Conservation (phyloP, 768 basidiomycete species). For the Mycena kentingensis region DNA sequence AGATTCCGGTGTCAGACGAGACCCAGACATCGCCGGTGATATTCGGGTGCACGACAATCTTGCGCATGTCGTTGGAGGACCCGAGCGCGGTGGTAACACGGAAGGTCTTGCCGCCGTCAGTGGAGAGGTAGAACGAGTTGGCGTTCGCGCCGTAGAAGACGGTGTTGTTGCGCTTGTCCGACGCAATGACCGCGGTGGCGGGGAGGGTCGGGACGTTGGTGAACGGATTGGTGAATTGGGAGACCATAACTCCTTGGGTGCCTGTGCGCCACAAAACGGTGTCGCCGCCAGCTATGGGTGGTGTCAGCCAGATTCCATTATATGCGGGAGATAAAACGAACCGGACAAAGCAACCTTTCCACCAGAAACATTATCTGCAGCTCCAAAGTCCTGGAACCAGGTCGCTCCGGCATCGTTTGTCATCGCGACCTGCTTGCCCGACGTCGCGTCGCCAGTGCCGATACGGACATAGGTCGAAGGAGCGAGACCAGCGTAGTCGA, state of each 20-base stretch:
- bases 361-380: slow-evolving; percentile 48
- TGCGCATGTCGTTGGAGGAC: slow-evolving; percentile 48
- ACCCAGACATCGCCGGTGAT: slow-evolving; percentile 67
- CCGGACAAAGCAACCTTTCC: slow-evolving; percentile 22
- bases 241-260: slow-evolving; percentile 52
- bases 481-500: slow-evolving; percentile 46
- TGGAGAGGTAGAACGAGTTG: slow-evolving; percentile 60
- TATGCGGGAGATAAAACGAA: not conserved
- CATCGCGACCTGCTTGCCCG: slow-evolving; percentile 57
- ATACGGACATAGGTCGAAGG: slow-evolving; percentile 43
- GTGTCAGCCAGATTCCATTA: slow-evolving; percentile 26
- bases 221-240: slow-evolving; percentile 52
- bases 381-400: slow-evolving; percentile 56
- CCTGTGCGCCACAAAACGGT: slow-evolving; percentile 60
- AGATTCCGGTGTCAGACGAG: slow-evolving; percentile 56
- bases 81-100: slow-evolving; percentile 44
- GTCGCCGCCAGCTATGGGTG: slow-evolving; percentile 53
- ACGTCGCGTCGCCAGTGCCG: slow-evolving; percentile 51
- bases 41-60: slow-evolving; percentile 55
- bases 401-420: slow-evolving; percentile 51
- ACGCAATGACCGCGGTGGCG: slow-evolving; percentile 54
- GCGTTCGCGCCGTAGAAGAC: slow-evolving; percentile 63
- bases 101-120: slow-evolving; percentile 58
- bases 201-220: slow-evolving; percentile 53
- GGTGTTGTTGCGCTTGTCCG: slow-evolving; percentile 59